Percentiles rank a stretch among this genome's conserved stretches.
Conservation (phyloP, 805 yeast genomes). For the Metschnikowia koreensis region DNA sequence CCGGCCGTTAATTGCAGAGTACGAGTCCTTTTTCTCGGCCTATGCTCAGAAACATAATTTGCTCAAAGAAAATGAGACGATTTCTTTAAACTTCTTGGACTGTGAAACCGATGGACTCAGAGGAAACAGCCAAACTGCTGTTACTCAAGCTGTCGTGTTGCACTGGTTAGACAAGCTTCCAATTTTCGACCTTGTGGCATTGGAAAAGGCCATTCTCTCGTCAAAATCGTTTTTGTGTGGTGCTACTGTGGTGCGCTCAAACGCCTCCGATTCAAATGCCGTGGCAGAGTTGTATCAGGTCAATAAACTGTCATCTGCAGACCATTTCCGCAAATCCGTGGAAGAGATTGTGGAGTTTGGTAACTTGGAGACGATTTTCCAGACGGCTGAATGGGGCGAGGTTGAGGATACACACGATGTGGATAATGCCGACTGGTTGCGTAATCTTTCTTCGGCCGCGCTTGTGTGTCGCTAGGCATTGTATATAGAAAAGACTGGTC, state of each 20-base stretch:
- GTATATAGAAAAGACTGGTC: neutral
- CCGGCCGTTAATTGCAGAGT: constrained; percentile 67
- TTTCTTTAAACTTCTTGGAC: constrained; percentile 62
- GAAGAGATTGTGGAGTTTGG: constrained; percentile 77
- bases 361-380: constrained; percentile 77
- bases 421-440: constrained; percentile 83
- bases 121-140: constrained; percentile 70
- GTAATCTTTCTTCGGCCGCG: constrained; percentile 80
- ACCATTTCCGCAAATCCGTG: constrained; percentile 43
- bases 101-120: constrained; percentile 77
- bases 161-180: constrained; percentile 64
- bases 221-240: constrained; percentile 88
- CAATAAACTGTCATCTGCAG: constrained; percentile 30
- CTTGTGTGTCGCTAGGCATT: constrained; percentile 28
- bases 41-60: constrained; percentile 31
- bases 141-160: constrained; percentile 58
- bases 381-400: constrained; percentile 94
- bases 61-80: constrained; percentile 23
- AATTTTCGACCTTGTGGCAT: constrained; percentile 77
- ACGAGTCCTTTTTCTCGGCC: constrained; percentile 56
- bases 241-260: constrained; percentile 57
- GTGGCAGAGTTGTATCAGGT: constrained; percentile 31
- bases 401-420: constrained; percentile 99
- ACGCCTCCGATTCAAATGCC: constrained; percentile 23
- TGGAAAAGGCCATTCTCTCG: constrained; percentile 84